Evolutionary conservation across 2,329 filamentous ascomycete species (phyloP), one percentile per base, ranked within the genome.

Genomic region (Fusarium sublunatum): DNA sequence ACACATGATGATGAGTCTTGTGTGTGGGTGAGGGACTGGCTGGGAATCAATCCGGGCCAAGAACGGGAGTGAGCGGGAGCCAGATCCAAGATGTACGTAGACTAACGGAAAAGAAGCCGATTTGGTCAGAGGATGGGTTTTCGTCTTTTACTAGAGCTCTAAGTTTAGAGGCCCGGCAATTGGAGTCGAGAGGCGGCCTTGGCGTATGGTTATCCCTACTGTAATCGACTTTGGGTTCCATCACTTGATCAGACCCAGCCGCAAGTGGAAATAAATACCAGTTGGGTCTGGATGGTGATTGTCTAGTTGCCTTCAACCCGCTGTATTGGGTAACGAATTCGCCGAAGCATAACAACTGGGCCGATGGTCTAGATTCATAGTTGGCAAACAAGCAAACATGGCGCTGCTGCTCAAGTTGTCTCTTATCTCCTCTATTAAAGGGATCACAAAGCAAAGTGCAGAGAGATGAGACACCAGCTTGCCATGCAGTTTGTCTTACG

Each of bases 41-140:
- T 58, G 36, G 40, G 61, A 51, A 51, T 39, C 11, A 38, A 40
- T 63, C 57, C 48, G 57, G 9, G 7, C n/a, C 22, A 34, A 40
- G 44, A 62, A 26, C 35, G 42, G 51, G 25, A 61, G 56, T 48
- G 55, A 61, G 61, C 61, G 52, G 61, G 61, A 65, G 35, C 22
- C 36, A 65, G 61, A 57, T 64, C 26, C 47, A 42, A 65, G 38
- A 49, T 34, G 31, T 38, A 2, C 3, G 19, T 19, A 19, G 19
- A 19, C 19, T 19, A 47, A 19, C 29, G 29, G 47, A 40, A 49
- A 48, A 31, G 53, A 42, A 35, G 42, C 61, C 61, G 46, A 65
- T 65, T 61, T 64, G 61, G 42, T 42, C 36, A 15, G 36, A 45
- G 19, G 24, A 26, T 40, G 39, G 13, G 22, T 42, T 43, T 39